phyloP scores from a whole-genome alignment of 768 basidiomycete species.

The Jaapia argillacea region DNA sequence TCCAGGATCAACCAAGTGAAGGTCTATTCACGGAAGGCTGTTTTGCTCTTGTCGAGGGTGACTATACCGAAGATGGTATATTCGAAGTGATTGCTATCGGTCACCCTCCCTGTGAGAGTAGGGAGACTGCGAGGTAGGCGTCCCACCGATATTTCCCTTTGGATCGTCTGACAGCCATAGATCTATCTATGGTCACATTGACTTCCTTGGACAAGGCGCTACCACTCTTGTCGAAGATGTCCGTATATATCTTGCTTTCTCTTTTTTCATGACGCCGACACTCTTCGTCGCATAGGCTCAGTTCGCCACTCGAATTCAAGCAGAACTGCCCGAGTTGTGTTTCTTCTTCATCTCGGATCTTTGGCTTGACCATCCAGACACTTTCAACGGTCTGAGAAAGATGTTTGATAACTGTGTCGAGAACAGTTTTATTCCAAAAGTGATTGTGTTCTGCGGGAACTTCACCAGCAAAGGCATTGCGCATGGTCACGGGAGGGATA shows the following conservation, averaged over 20 bases:
- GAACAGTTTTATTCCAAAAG: slow-evolving; percentile 76
- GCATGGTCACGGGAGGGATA: slow-evolving; percentile 67
- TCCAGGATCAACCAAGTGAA: slow-evolving; percentile 80
- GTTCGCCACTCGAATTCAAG: slow-evolving; percentile 48
- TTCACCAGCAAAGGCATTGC: slow-evolving; percentile 79
- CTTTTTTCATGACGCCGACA: neutral
- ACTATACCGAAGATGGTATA: slow-evolving; percentile 87
- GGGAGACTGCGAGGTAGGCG: slow-evolving; percentile 72
- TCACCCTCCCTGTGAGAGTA: slow-evolving; percentile 91
- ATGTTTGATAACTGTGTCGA: slow-evolving; percentile 89
- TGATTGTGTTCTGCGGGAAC: slow-evolving; percentile 91
- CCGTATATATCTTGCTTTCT: neutral
- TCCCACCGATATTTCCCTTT: too few species aligned
- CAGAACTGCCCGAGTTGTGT: slow-evolving; percentile 65
- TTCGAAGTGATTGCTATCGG: slow-evolving; percentile 90
- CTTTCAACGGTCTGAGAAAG: slow-evolving; percentile 66
- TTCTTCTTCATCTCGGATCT: slow-evolving; percentile 96
- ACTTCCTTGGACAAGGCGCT: slow-evolving; percentile 92
- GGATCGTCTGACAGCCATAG: too few species aligned
- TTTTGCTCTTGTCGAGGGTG: slow-evolving; percentile 91
- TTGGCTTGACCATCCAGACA: slow-evolving; percentile 86
- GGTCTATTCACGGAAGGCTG: slow-evolving; percentile 96
- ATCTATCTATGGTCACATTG: slow-evolving; percentile 91
- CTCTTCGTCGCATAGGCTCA: slow-evolving; percentile 33
- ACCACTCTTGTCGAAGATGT: slow-evolving; percentile 90